Base-by-base conservation (phyloP, 345 rosid species). In the Garcia nutans region DNA sequence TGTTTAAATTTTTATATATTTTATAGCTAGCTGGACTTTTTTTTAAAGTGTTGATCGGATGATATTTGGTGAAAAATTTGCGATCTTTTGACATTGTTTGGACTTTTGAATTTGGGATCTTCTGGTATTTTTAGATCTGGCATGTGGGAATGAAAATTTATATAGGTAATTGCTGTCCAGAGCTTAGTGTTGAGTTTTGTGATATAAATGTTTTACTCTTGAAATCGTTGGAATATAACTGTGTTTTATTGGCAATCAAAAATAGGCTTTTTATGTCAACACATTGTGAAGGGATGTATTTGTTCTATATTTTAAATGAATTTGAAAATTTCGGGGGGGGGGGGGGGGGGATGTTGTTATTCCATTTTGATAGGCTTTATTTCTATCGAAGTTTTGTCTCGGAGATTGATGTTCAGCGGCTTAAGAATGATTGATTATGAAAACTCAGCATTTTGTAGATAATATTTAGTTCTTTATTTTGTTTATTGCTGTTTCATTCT, bases 51-150 rank as follows among this genome's bases (percentile, higher is more conserved):
- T 15, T 52, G 41, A 37, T 37, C 7, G 15, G 16, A 12, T 52
- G 11, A 52, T 12, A 52, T 47, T 52, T 52, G 16, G 0, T 52
- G 98, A 98, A 0, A 85, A 90, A 37, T 98, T 98, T 10, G 76
- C 99, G 76, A 88, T 96, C 84, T 24, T 55, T 50, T 59, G 24
- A 42, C 17, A 5, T 23, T 70, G 3, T 64, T 12, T 20, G 0
- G 19, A 41, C 19, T 1, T 71, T 57, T 57, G 7, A 22, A 10
- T 2, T 5, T 72, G 41, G 42, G 11, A 7, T 52, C 23, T 1
- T 31, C 13, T 70, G 16, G 23, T 54, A 11, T 10, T 42, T 16
- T 17, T 72, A 62, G 58, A 72, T 72, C 75, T 72, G 44, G 20
- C 23, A 37, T 37, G 41, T 37, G 41, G 41, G 41, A 37, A 3